Conservation (phyloP, 2,329 filamentous ascomycete genomes). For the Xylariaceae sp. region DNA sequence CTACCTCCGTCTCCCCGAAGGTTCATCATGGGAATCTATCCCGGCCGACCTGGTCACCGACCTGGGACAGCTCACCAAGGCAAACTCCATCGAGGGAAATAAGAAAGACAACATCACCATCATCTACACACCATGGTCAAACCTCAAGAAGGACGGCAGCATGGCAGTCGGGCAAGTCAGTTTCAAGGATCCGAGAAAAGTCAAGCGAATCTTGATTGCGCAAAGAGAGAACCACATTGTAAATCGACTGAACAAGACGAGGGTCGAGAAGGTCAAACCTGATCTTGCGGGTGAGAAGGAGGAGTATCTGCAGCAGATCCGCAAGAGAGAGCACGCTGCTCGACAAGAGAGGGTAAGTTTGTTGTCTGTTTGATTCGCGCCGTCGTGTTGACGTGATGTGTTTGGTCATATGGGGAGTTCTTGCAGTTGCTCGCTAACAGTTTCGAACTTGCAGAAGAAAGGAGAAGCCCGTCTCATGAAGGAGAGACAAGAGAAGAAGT, state of each 20-base stretch:
- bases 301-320: constrained; percentile 65
- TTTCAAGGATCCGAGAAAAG: constrained; percentile 84
- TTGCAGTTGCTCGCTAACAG: background rate
- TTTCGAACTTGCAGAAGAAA: constrained; percentile 54
- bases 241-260: constrained; percentile 98
- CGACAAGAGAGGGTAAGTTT: constrained; percentile 56
- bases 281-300: constrained; percentile 81
- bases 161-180: constrained; percentile 95
- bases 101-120: constrained; percentile 97
- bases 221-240: constrained; percentile 84
- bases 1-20: constrained; percentile 79
- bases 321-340: constrained; percentile 65
- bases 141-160: constrained; percentile 89
- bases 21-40: constrained; percentile 79
- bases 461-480: constrained; percentile 69
- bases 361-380: background rate
- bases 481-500: constrained; percentile 85
- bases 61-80: constrained; percentile 96
- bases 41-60: constrained; percentile 72
- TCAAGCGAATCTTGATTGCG: constrained; percentile 76
- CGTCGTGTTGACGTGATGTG: background rate
- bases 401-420: background rate
- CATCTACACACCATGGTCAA: constrained; percentile 97
- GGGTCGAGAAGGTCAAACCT: constrained; percentile 82
- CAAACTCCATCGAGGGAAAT: constrained; percentile 98